A percentile compares a stretch with the other conserved stretches of the same genome.
phyloP scores from a whole-genome alignment of 805 yeast genomes.

The Metschnikowia chrysomelidarum region DNA sequence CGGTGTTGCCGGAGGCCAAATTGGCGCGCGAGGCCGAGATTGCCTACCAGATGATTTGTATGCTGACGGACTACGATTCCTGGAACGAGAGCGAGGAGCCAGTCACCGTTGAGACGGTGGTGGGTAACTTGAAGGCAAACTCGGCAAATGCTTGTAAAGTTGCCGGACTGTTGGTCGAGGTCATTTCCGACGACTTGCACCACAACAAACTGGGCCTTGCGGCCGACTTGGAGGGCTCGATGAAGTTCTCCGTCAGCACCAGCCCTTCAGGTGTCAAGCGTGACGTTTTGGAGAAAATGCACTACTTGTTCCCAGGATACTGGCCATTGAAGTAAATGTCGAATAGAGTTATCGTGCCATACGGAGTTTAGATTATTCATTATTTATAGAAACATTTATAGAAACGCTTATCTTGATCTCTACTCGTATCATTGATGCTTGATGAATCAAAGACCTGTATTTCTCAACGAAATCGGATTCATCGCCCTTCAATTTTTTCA shows the following conservation, averaged over 20 bases:
- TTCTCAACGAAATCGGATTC: too few relatives aligned
- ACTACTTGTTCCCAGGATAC: slow-evolving; percentile 86
- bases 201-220: slow-evolving; percentile 58
- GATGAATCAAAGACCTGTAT: too few relatives aligned
- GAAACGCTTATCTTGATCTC: too few relatives aligned
- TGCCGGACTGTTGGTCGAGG: slow-evolving; percentile 66
- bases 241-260: slow-evolving; percentile 82
- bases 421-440: too few relatives aligned
- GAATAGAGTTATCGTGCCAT: too few relatives aligned
- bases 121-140: slow-evolving; percentile 86
- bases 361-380: not conserved
- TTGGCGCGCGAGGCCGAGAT: slow-evolving; percentile 97
- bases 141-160: slow-evolving; percentile 79
- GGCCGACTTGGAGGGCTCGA: slow-evolving; percentile 65
- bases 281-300: slow-evolving; percentile 75
- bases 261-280: slow-evolving; percentile 67
- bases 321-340: slow-evolving; percentile 50
- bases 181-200: slow-evolving; percentile 59
- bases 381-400: too few relatives aligned
- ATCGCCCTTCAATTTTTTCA: too few relatives aligned
- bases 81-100: slow-evolving; percentile 97
- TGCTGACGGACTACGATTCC: slow-evolving; percentile 98
- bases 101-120: slow-evolving; percentile 96
- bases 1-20: slow-evolving; percentile 95
- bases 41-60: slow-evolving; percentile 95